phyloP scores from a whole-genome alignment of 495 filamentous ascomycete genomes.

The Thermochaetoides thermophila region DNA sequence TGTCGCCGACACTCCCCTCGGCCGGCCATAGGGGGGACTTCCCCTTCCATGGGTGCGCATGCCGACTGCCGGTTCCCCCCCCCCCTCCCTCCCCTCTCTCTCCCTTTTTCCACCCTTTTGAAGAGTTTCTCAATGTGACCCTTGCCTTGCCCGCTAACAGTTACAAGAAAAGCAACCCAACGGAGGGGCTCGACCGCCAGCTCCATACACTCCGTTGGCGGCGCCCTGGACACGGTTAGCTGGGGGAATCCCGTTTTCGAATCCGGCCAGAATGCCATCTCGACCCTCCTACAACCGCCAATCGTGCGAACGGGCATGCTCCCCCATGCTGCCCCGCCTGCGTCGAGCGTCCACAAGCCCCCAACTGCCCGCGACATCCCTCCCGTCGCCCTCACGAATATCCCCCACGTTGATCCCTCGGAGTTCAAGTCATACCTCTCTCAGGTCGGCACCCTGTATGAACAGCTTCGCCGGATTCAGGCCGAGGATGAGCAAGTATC shows the following conservation, averaged over 20 bases:
- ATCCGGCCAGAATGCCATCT: constrained; percentile 81
- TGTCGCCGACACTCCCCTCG: constrained; percentile 37
- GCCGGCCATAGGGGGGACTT: constrained; percentile 39
- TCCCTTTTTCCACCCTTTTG: no score
- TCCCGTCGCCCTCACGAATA: constrained; percentile 82
- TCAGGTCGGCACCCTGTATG: constrained; percentile 67
- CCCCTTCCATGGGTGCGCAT: constrained; percentile 36
- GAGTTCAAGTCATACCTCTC: constrained; percentile 73
- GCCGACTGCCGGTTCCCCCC: no score
- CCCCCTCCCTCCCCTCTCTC: no score
- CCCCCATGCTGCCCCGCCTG: constrained; percentile 52
- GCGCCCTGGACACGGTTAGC: constrained; percentile 51
- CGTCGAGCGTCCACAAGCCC: constrained; percentile 55
- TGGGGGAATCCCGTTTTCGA: constrained; percentile 53
- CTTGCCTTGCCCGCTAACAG: constrained; percentile 18
- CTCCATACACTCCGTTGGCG: constrained; percentile 69
- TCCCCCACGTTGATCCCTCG: constrained; percentile 62
- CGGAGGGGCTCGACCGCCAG: constrained; percentile 75
- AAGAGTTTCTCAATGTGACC: no score
- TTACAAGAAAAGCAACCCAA: constrained; percentile 14
- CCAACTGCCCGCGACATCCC: constrained; percentile 90
- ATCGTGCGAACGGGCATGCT: constrained; percentile 77
- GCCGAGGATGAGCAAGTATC: constrained; percentile 45
- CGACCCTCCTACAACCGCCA: constrained; percentile 78
- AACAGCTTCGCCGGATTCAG: constrained; percentile 66